Conservation (phyloP, 805 yeast genomes). For the Cyberlindnera veronae region DNA sequence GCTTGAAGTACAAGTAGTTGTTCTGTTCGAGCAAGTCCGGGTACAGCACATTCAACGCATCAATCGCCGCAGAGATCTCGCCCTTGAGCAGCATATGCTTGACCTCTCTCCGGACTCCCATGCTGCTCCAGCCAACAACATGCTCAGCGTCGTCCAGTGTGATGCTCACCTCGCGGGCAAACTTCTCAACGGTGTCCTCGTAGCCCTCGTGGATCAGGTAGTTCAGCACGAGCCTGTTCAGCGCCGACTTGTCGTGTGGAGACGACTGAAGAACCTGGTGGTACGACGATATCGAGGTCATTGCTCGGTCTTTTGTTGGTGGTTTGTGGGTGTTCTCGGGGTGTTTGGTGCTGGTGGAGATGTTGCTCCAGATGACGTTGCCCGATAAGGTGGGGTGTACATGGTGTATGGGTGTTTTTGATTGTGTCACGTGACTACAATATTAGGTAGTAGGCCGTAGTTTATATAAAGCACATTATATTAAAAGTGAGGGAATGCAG, state of each 20-base stretch:
- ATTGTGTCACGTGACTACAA: no score
- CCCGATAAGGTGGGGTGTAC: no score
- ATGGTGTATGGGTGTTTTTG: no score
- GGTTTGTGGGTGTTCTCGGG: no score
- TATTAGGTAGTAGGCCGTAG: no score
- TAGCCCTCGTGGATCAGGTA: constrained; percentile 78
- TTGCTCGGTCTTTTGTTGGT: not conserved
- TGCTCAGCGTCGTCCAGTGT: constrained; percentile 23
- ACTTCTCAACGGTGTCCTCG: constrained; percentile 55
- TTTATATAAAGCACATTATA: no score
- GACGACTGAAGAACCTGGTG: not conserved
- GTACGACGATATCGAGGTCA: not conserved
- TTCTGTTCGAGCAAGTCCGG: constrained; percentile 65
- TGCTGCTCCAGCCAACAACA: constrained; percentile 44
- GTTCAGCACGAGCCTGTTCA: constrained; percentile 51
- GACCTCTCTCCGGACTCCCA: constrained; percentile 49
- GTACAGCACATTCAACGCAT: constrained; percentile 51
- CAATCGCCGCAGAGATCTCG: constrained; percentile 55
- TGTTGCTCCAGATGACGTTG: no score
- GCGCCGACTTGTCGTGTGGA: constrained; percentile 5
- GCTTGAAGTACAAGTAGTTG: constrained; percentile 64
- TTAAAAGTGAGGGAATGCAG: no score
- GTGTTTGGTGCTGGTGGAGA: no score
- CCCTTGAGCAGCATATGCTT: constrained; percentile 56
- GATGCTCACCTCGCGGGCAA: constrained; percentile 30